Percentiles rank a stretch among this genome's conserved stretches.
Conservation (phyloP, 805 yeast species). For the Saturnispora dispora region DNA sequence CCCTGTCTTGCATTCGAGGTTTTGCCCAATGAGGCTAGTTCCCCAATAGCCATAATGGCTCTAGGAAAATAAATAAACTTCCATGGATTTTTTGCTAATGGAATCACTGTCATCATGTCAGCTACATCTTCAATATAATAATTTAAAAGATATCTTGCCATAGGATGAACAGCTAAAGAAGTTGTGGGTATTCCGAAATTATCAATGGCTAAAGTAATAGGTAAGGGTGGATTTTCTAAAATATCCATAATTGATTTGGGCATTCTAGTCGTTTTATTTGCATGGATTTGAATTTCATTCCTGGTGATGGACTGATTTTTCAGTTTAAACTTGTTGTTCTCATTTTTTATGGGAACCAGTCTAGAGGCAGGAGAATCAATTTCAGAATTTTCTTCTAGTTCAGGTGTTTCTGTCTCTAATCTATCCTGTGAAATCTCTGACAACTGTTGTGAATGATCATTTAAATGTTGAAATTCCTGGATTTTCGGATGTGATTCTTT, state of each 20-base stretch:
- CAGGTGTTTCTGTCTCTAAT: not conserved
- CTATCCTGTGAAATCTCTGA: not conserved
- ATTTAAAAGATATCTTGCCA: conserved; percentile 61
- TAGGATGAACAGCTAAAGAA: conserved; percentile 56
- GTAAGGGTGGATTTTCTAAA: conserved; percentile 33
- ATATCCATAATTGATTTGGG: conserved; percentile 48
- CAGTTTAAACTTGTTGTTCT: conserved; percentile 12
- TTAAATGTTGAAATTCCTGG: not conserved
- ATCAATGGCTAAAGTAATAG: conserved; percentile 35
- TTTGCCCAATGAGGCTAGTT: conserved; percentile 60
- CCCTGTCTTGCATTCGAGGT: conserved; percentile 75
- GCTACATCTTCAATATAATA: conserved; percentile 72
- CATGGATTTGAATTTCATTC: conserved; percentile 25
- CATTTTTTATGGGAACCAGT: conserved; percentile 11
- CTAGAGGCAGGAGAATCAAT: conserved; percentile 7
- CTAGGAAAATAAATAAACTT: conserved; percentile 77
- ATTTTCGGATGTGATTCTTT: not conserved
- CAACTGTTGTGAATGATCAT: not conserved
- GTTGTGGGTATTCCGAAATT: conserved; percentile 44
- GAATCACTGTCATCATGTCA: conserved; percentile 59
- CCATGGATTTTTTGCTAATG: conserved; percentile 76
- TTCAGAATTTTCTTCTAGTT: not conserved
- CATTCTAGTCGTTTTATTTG: conserved; percentile 34
- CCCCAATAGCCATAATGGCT: conserved; percentile 76
- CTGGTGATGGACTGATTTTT: conserved; percentile 20